Percentiles rank a stretch among this genome's conserved stretches.
Evolutionary conservation across 352 stramenopile genomes (phyloP).

Genomic region (Sclerospora graminicola): DNA sequence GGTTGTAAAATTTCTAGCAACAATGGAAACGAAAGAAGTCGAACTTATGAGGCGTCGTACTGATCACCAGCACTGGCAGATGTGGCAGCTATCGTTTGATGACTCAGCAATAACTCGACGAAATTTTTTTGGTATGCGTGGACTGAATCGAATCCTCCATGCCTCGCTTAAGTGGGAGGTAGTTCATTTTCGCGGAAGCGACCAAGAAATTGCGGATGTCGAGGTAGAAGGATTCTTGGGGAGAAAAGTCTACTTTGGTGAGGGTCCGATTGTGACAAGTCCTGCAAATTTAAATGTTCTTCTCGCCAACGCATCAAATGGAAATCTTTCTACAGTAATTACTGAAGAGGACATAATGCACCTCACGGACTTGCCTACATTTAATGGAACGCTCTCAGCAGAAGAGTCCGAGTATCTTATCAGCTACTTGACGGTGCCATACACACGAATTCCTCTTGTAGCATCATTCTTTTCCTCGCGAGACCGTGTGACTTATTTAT

Average conservation of each 20-base stretch:
- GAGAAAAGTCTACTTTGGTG: constrained; percentile 82
- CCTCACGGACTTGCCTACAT: constrained; percentile 92
- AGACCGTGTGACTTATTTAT: constrained; percentile 84
- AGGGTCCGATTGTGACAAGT: constrained; percentile 75
- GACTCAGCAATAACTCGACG: constrained; percentile 56
- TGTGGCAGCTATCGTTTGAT: constrained; percentile 87
- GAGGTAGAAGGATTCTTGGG: constrained; percentile 82
- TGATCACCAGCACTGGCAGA: constrained; percentile 72
- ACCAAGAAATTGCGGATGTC: constrained; percentile 86
- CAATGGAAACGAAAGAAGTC: constrained; percentile 87
- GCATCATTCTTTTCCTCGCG: constrained; percentile 94
- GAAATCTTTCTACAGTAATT: constrained; percentile 37
- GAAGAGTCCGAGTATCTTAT: constrained; percentile 97
- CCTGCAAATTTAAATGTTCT: constrained; percentile 54
- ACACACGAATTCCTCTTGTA: constrained; percentile 96
- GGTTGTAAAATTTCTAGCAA: constrained; percentile 82
- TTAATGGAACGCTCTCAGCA: constrained; percentile 91
- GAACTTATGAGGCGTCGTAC: constrained; percentile 78
- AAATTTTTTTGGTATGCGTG: constrained; percentile 72
- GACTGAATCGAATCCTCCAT: constrained; percentile 55
- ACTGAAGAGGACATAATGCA: constrained; percentile 98
- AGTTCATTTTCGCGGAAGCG: constrained; percentile 75
- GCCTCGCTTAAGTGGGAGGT: constrained; percentile 78
- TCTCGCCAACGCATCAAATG: constrained; percentile 27
- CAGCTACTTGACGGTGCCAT: constrained; percentile 98